A percentile compares a stretch with the other conserved stretches of the same genome.
phyloP scores from a whole-genome alignment of 2,329 filamentous ascomycete genomes.

The Ophiostoma triangulosporum region DNA sequence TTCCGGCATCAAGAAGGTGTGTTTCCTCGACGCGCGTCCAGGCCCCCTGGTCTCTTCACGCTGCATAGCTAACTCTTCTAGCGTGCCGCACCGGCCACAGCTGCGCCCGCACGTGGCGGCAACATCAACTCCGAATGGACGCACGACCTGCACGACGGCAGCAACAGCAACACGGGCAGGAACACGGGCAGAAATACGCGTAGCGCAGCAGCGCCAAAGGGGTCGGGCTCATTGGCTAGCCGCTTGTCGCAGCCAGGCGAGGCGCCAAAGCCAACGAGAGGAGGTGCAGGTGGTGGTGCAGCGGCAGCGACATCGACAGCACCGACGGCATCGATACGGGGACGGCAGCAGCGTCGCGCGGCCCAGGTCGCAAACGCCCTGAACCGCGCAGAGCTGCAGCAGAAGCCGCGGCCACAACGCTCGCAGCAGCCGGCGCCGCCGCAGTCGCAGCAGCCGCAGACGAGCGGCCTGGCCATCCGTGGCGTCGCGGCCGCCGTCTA shows the following conservation, averaged over 20 bases:
- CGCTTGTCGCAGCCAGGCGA: constrained; percentile 25
- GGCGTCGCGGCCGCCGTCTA: constrained; percentile 45
- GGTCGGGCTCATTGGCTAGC: constrained; percentile 29
- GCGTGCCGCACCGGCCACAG: constrained; percentile 19
- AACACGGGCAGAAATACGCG: constrained; percentile 11
- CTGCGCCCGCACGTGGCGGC: constrained; percentile 18
- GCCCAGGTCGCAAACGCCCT: constrained; percentile 33
- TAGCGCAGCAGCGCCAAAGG: constrained; percentile 15
- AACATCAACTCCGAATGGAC: constrained; percentile 58
- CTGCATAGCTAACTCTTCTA: constrained; percentile 2
- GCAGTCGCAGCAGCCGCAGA: constrained; percentile 5
- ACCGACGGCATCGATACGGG: constrained; percentile 10
- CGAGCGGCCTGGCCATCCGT: constrained; percentile 49
- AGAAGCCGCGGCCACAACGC: constrained; percentile 20
- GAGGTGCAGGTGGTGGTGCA: neutral
- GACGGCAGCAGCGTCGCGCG: constrained; percentile 21
- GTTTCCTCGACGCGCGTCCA: constrained; percentile 6
- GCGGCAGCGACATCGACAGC: neutral
- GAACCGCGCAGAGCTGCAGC: constrained; percentile 18
- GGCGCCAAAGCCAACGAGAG: neutral
- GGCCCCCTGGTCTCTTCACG: neutral
- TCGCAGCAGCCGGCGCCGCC: constrained; percentile 5
- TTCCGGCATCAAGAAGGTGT: constrained; percentile 60
- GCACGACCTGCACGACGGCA: constrained; percentile 49
- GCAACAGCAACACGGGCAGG: constrained; percentile 19